Base-by-base conservation (phyloP, 2,329 filamentous ascomycete species). In the Fusarium austroafricanum region DNA sequence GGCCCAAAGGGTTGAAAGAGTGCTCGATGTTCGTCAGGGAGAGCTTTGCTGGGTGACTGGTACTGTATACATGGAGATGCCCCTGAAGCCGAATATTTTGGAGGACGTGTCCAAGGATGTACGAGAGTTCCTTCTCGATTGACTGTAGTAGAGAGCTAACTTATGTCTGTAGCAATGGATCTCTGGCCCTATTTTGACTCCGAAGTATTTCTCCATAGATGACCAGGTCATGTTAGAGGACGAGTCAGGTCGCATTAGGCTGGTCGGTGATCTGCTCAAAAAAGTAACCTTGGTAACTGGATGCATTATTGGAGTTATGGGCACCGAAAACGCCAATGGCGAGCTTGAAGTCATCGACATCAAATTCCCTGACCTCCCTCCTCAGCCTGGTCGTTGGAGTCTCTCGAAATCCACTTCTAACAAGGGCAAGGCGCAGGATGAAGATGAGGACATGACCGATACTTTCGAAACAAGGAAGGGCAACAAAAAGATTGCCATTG, bases 51-150 rank as follows among this genome's bases (percentile, higher is more conserved):
- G 95, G 94, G 92, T 99, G 17, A 86, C 90, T 0, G 96, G 96
- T 17, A 99, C 96, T 0, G 89, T 98, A 31, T 99, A 97, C 78
- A 97, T 98, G 91, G 93, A 98, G 68, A 94, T 99, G 93, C 88
- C 92, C 4, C 80, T 97, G 74, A 99, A 99, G 81, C 96, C 96
- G 2, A 97, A 96, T 75, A 95, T 99, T 77, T 82, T 99, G 33
- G 94, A 97, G 61, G 96, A 99, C 73, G 92, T 99, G 40, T 91
- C 92, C 39, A 97, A 96, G 80, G 95, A 97, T 79, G 92, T 94
- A 81, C 68, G 87, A 12, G 23, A 31, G 18, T 31, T 17, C 2
- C 12, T 21, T 42, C 21, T 11, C 17, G 26, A n/a, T 35, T 26
- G 8, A 20, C 14, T 20, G 10, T 42, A 35, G 20, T 20, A 26